These are phyloP conservation scores for Aspergillus pseudoviridinutans DNA, from an alignment of 2,329 filamentous ascomycete genomes.

Conservation along the genomic window DNA sequence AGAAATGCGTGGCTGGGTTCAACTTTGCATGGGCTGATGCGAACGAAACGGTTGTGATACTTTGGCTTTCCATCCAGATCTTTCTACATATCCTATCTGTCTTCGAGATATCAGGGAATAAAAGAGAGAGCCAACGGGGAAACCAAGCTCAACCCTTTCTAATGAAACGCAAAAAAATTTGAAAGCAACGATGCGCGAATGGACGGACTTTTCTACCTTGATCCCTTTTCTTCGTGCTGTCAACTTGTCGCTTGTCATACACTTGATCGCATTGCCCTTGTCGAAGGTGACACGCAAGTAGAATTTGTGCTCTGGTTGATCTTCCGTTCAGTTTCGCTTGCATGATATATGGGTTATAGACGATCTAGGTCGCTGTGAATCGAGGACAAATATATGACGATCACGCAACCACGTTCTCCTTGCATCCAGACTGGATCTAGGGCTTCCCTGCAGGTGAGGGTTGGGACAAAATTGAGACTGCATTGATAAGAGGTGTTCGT, in stretches of 20 bases:
- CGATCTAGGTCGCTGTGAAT: too few species aligned
- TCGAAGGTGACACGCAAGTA: background rate
- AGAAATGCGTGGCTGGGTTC: background rate
- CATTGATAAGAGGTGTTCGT: background rate
- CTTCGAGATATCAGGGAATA: conserved; percentile 12
- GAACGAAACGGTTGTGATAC: conserved; percentile 28
- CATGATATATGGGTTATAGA: background rate
- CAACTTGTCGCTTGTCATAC: background rate
- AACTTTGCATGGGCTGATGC: conserved; percentile 28
- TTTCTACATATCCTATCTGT: conserved; percentile 13
- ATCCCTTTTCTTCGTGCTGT: background rate
- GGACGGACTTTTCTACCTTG: background rate
- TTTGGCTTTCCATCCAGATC: conserved; percentile 7
- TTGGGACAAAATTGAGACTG: background rate
- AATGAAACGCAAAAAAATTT: conserved; percentile 26
- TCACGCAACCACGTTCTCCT: too few species aligned
- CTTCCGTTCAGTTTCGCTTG: background rate
- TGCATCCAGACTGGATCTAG: background rate
- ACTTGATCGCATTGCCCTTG: background rate
- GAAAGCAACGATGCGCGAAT: conserved; percentile 22
- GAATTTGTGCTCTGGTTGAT: background rate
- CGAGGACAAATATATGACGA: too few species aligned
- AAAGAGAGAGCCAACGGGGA: conserved; percentile 7
- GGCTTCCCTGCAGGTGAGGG: background rate
- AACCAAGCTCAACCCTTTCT: conserved; percentile 22